A percentile compares a stretch with the other conserved stretches of the same genome.
Conservation (phyloP, 2,329 filamentous ascomycete genomes). For the Colletotrichum musae region DNA sequence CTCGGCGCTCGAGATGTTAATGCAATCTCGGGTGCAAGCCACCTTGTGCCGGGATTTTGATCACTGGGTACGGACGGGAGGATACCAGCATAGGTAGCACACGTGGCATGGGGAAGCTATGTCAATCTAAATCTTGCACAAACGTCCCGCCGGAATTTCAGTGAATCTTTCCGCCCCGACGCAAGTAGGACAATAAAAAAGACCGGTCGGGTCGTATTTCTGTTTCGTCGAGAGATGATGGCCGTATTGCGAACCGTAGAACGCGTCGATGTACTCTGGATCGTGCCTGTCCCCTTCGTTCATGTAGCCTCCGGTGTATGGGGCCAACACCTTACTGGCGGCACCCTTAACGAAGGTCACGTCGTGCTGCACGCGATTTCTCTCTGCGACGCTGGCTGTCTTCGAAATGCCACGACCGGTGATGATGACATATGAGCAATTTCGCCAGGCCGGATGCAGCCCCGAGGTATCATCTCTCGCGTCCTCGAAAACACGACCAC, state of each 20-base stretch:
- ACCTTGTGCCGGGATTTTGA: too few species aligned
- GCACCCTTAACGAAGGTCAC: constrained; percentile 49
- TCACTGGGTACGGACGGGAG: too few species aligned
- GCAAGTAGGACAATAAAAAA: constrained; percentile 51
- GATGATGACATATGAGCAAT: constrained; percentile 12
- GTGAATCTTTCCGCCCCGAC: too few species aligned
- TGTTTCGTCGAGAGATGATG: background rate
- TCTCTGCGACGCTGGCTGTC: constrained; percentile 39
- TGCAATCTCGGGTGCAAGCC: constrained; percentile 5
- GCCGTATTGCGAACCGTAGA: too few species aligned
- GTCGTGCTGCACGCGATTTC: constrained; percentile 44
- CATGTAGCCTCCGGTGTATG: constrained; percentile 58
- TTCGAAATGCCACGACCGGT: constrained; percentile 43
- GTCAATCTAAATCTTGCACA: too few species aligned
- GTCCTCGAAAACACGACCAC: constrained; percentile 43
- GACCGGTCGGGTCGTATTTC: constrained; percentile 49
- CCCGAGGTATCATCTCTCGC: constrained; percentile 45
- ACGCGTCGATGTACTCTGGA: constrained; percentile 49
- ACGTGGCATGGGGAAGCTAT: too few species aligned
- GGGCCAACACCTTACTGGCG: constrained; percentile 53
- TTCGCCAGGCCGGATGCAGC: constrained; percentile 42
- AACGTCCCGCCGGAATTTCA: too few species aligned
- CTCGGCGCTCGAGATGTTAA: background rate
- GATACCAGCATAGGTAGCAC: too few species aligned
- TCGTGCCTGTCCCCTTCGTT: constrained; percentile 58